phyloP scores from a whole-genome alignment of 768 basidiomycete species.

The Leccinum rimulosum region DNA sequence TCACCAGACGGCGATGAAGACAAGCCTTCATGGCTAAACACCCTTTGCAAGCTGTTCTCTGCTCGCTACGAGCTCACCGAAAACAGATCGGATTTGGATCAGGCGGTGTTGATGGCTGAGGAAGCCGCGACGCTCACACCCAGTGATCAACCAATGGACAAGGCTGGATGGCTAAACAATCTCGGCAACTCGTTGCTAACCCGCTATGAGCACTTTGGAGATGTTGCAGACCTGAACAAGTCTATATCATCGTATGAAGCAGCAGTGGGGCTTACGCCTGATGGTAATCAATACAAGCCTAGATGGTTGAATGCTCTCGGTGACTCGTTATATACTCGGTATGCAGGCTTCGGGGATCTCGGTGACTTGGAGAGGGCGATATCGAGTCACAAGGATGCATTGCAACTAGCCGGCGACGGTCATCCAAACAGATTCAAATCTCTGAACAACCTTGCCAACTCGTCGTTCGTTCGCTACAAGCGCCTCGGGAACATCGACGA shows the following conservation, averaged over 20 bases:
- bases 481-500: background rate
- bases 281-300: background rate
- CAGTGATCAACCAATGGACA: background rate
- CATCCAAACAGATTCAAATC: background rate
- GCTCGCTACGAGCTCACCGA: background rate
- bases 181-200: background rate
- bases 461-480: background rate
- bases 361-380: background rate
- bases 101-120: background rate
- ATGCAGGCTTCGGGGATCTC: background rate
- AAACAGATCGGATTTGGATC: background rate
- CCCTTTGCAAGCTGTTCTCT: background rate
- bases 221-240: background rate
- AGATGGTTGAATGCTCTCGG: background rate
- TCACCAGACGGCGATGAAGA: background rate
- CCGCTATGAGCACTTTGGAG: background rate
- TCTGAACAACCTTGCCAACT: background rate
- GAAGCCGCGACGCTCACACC: background rate
- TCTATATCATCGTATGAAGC: background rate
- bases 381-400: background rate
- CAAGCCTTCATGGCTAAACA: background rate
- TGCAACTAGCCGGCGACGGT: background rate
- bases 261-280: background rate
- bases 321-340: background rate
- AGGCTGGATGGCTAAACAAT: background rate